These are phyloP conservation scores for Naumovozyma baii DNA, from an alignment of 805 yeast species.

Conservation along the genomic window DNA sequence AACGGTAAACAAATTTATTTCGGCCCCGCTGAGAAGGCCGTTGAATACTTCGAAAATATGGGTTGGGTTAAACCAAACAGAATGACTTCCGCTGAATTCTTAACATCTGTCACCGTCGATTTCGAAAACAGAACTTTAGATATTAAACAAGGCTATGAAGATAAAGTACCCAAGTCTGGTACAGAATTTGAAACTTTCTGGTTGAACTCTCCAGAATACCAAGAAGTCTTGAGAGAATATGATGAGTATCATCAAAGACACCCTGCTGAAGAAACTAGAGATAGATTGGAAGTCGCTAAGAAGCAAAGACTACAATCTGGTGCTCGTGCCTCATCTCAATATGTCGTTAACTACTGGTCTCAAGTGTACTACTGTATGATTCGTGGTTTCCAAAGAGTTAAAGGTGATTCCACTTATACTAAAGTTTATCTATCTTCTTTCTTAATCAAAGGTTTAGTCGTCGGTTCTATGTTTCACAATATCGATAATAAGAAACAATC, in stretches of 20 bases:
- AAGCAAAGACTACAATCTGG: conserved; percentile 36
- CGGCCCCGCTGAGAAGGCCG: conserved; percentile 47
- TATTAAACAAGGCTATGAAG: conserved; percentile 39
- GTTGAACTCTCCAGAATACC: conserved; percentile 47
- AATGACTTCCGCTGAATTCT: conserved; percentile 60
- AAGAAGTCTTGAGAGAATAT: conserved; percentile 30
- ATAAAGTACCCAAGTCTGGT: conserved; percentile 45
- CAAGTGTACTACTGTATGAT: conserved; percentile 43
- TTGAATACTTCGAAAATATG: conserved; percentile 46
- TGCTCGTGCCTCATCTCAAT: conserved; percentile 33
- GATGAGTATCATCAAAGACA: conserved; percentile 36
- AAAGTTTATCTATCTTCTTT: conserved; percentile 44
- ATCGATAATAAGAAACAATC: conserved; percentile 31
- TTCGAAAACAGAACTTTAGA: conserved; percentile 46
- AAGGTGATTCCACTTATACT: conserved; percentile 49
- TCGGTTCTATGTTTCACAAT: conserved; percentile 52
- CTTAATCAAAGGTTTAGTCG: conserved; percentile 45
- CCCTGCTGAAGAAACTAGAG: conserved; percentile 33
- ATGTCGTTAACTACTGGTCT: conserved; percentile 37
- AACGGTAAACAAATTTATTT: conserved; percentile 53
- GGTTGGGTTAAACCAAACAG: conserved; percentile 54
- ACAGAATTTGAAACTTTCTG: conserved; percentile 51
- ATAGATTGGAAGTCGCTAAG: conserved; percentile 34
- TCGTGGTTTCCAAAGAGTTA: conserved; percentile 46
- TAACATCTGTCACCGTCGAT: conserved; percentile 54